Evolutionary conservation across 331 rosid species (phyloP).

Genomic region (Erythrophleum ivorense): DNA sequence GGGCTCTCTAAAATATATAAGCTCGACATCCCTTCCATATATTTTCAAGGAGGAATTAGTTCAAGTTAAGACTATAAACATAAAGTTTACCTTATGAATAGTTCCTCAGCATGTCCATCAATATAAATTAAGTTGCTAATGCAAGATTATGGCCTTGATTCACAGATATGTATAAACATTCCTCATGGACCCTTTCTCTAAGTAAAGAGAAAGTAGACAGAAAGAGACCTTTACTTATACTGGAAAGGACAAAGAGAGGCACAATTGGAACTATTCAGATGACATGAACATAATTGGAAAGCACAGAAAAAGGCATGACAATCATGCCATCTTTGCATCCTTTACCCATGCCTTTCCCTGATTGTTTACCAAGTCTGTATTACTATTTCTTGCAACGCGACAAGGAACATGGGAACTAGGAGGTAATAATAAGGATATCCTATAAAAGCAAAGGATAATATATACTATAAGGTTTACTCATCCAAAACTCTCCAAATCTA

Average conservation of each 20-base stretch:
- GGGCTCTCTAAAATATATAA: conserved; percentile 89
- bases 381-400: conserved; percentile 60
- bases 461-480: neutral
- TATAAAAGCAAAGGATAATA: neutral
- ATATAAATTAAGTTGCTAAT: neutral
- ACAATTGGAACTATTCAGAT: neutral
- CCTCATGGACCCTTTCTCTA: too few species aligned
- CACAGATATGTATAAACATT: too few species aligned
- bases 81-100: neutral
- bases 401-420: conserved; percentile 10
- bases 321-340: conserved; percentile 85
- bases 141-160: too few species aligned
- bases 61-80: conserved; percentile 7
- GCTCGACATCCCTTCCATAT: conserved; percentile 67
- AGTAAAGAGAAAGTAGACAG: too few species aligned
- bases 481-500: conserved; percentile 23
- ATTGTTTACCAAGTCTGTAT: conserved; percentile 95
- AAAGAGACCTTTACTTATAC: too few species aligned
- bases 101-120: conserved; percentile 20
- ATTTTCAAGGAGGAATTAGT: conserved; percentile 48
- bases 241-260: too few species aligned
- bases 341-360: conserved; percentile 86
- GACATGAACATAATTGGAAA: conserved; percentile 38
- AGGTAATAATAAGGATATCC: conserved; percentile 1
- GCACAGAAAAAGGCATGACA: conserved; percentile 35